These are phyloP conservation scores for Sclerotinia minor DNA, from an alignment of 2,329 filamentous ascomycete genomes.

Conservation along the genomic window DNA sequence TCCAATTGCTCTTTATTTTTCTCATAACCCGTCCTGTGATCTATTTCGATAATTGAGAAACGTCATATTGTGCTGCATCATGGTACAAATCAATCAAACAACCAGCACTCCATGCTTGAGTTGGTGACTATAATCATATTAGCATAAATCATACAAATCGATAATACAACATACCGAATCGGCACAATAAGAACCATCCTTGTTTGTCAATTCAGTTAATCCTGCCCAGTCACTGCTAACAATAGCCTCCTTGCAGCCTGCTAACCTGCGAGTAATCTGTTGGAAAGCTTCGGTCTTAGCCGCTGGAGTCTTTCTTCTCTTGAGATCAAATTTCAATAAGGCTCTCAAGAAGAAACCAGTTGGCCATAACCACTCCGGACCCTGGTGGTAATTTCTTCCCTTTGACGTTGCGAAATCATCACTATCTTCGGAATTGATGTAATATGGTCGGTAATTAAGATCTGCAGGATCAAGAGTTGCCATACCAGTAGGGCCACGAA, in stretches of 20 bases:
- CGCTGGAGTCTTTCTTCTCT: slow-evolving; percentile 63
- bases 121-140: slow-evolving; percentile 67
- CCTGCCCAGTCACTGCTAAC: slow-evolving; percentile 82
- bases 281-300: slow-evolving; percentile 87
- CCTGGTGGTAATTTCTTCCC: slow-evolving; percentile 96
- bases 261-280: slow-evolving; percentile 82
- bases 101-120: slow-evolving; percentile 93
- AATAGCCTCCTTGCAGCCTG: slow-evolving; percentile 83
- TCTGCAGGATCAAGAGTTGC: slow-evolving; percentile 91
- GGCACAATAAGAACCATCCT: slow-evolving; percentile 75
- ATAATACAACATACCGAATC: slow-evolving; percentile 68
- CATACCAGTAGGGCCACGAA: slow-evolving; percentile 90
- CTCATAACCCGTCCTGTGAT: background rate
- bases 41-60: slow-evolving; percentile 29
- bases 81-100: slow-evolving; percentile 96
- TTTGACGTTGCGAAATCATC: slow-evolving; percentile 89
- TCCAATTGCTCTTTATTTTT: background rate
- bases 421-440: slow-evolving; percentile 92
- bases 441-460: slow-evolving; percentile 90
- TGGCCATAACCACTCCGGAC: slow-evolving; percentile 97
- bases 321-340: slow-evolving; percentile 84
- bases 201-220: slow-evolving; percentile 88
- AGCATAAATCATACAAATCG: slow-evolving; percentile 27
- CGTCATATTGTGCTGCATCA: slow-evolving; percentile 62
- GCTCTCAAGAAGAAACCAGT: slow-evolving; percentile 94